Evolutionary conservation across 208 protist genomes (phyloP).

Genomic region (Borovskyia barvae): DNA sequence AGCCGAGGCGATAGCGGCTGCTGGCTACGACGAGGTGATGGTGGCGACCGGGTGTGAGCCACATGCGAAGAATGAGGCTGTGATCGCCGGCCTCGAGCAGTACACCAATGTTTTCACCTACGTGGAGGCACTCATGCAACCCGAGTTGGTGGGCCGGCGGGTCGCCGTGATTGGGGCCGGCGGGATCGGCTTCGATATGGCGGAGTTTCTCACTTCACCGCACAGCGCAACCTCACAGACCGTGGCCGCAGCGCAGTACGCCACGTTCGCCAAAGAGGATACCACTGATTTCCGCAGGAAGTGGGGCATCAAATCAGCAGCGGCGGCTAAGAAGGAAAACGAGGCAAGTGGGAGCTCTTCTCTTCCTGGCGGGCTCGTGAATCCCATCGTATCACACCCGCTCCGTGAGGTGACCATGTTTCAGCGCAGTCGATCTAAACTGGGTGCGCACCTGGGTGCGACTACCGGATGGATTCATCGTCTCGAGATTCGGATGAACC

Average conservation of each 20-base stretch:
- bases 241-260: slow-evolving; percentile 21
- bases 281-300: slow-evolving; percentile 42
- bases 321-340: neutral
- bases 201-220: slow-evolving; percentile 67
- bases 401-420: slow-evolving; percentile 56
- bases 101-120: slow-evolving; percentile 78
- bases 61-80: slow-evolving; percentile 41
- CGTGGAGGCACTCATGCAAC: slow-evolving; percentile 71
- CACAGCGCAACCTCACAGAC: slow-evolving; percentile 19
- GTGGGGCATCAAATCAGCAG: slow-evolving; percentile 61
- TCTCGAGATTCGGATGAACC: slow-evolving; percentile 71
- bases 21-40: slow-evolving; percentile 85
- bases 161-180: slow-evolving; percentile 92
- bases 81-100: slow-evolving; percentile 52
- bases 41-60: slow-evolving; percentile 84
- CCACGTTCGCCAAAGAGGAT: slow-evolving; percentile 31
- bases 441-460: slow-evolving; percentile 69
- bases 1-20: slow-evolving; percentile 61
- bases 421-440: slow-evolving; percentile 81
- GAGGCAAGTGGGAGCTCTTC: neutral
- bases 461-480: slow-evolving; percentile 93
- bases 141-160: slow-evolving; percentile 49
- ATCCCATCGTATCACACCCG: slow-evolving; percentile 15
- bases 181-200: slow-evolving; percentile 93
- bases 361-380: slow-evolving; percentile 42